Evolutionary conservation across 805 yeast species (phyloP).

Genomic region (Saccharomyces kudriavzevii): DNA sequence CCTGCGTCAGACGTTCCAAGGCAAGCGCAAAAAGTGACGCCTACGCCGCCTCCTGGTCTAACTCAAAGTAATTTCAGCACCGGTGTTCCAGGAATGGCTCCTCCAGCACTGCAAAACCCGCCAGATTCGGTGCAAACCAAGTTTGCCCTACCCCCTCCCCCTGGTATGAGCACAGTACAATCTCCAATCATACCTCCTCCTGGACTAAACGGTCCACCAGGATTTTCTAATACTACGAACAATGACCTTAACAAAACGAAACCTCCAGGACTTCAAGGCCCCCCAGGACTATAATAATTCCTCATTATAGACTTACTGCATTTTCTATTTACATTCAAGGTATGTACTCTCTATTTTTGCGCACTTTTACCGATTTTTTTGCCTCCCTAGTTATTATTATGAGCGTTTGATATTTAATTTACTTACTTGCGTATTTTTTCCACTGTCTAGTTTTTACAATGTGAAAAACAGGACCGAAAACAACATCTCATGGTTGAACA

Average conservation of each 20-base stretch:
- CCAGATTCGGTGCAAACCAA: slow-evolving; percentile 2
- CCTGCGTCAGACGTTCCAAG: slow-evolving; percentile 1
- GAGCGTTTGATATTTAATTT: neutral
- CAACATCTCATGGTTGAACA: neutral
- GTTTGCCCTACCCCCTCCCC: slow-evolving; percentile 1
- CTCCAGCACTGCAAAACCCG: slow-evolving; percentile 16
- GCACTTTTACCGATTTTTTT: neutral
- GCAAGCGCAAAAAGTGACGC: neutral
- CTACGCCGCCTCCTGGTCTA: slow-evolving; percentile 10
- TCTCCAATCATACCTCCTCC: slow-evolving; percentile 10
- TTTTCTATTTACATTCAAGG: neutral
- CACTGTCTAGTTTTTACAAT: neutral
- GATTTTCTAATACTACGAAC: slow-evolving; percentile 4
- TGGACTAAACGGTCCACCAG: slow-evolving; percentile 23
- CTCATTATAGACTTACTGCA: slow-evolving; percentile 6
- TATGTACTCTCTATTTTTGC: neutral
- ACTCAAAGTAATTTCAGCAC: slow-evolving; percentile 1
- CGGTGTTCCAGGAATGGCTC: slow-evolving; percentile 15
- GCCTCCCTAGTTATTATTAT: neutral
- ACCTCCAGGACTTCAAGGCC: slow-evolving; percentile 24
- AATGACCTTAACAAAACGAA: neutral
- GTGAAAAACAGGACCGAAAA: neutral
- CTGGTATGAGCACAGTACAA: slow-evolving; percentile 1
- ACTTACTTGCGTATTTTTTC: neutral
- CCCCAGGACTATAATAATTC: slow-evolving; percentile 23